These are phyloP conservation scores for Wickerhamomyces sp. DNA, from an alignment of 1,139 yeast genomes.

Conservation along the genomic window DNA sequence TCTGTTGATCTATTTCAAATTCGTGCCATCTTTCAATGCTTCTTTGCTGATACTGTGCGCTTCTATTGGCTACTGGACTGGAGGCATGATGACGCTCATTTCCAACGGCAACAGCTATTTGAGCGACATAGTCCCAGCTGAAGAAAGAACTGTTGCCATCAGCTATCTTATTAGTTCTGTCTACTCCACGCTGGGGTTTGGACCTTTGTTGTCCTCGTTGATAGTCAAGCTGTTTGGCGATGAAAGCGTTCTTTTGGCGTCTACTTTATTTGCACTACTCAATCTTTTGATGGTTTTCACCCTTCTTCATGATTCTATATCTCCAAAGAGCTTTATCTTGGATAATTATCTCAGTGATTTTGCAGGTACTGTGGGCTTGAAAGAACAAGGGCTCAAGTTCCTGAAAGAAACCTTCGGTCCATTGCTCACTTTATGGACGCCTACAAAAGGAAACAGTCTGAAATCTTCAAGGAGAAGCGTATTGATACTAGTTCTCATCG, in stretches of 20 bases:
- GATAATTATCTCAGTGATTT: no score
- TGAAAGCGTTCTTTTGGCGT: conserved; percentile 18
- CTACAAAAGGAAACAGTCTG: no score
- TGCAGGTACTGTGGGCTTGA: no score
- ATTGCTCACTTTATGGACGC: no score
- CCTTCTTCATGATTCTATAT: neutral
- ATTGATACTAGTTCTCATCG: conserved; percentile 29
- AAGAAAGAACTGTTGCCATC: conserved; percentile 43
- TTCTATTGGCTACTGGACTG: conserved; percentile 29
- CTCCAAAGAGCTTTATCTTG: no score
- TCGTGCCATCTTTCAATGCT: conserved; percentile 6
- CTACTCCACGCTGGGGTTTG: conserved; percentile 47
- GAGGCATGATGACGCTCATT: conserved; percentile 43
- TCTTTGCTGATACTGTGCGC: conserved; percentile 6
- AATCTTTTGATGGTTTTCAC: neutral
- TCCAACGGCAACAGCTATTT: conserved; percentile 51
- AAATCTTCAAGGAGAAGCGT: conserved; percentile 35
- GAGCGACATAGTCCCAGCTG: conserved; percentile 49
- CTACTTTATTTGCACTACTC: conserved; percentile 27
- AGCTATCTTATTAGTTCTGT: conserved; percentile 47
- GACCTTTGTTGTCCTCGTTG: conserved; percentile 50
- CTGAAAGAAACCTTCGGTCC: no score
- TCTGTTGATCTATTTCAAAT: conserved; percentile 13
- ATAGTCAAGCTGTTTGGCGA: conserved; percentile 20
- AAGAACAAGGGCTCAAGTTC: no score